Evolutionary conservation across 2,329 filamentous ascomycete species (phyloP).

Genomic region (Talaromyces funiculosus): DNA sequence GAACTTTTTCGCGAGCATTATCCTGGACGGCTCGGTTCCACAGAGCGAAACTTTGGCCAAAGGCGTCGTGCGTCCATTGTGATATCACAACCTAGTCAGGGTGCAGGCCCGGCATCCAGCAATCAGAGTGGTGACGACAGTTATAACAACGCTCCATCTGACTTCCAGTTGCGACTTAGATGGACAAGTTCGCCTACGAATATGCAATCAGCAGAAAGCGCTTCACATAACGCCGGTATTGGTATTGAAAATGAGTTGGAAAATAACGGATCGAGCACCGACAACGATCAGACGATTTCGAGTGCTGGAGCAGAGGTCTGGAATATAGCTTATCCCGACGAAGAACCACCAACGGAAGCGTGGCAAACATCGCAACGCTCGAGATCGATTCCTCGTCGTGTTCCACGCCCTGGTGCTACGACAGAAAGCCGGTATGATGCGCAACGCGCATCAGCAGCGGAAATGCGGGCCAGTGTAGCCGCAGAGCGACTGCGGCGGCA

Average conservation of each 20-base stretch:
- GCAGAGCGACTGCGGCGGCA: conserved; percentile 36
- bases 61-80: conserved; percentile 38
- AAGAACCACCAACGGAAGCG: conserved; percentile 17
- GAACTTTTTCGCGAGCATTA: conserved; percentile 29
- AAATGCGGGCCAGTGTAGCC: conserved; percentile 34
- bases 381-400: conserved; percentile 31
- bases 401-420: conserved; percentile 23
- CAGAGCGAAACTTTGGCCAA: conserved; percentile 27
- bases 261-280: conserved; percentile 19
- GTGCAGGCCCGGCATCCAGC: conserved; percentile 19
- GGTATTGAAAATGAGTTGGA: conserved; percentile 20
- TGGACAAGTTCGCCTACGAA: conserved; percentile 39
- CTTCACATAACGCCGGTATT: conserved; percentile 20
- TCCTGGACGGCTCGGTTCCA: conserved; percentile 21
- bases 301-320: background rate
- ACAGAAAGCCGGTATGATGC: conserved; percentile 25
- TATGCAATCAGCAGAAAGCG: conserved; percentile 26
- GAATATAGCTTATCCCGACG: conserved; percentile 10
- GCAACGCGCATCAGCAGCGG: conserved; percentile 26
- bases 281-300: conserved; percentile 8
- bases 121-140: conserved; percentile 23
- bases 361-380: conserved; percentile 27
- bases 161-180: conserved; percentile 32
- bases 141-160: conserved; percentile 18
- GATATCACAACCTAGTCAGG: conserved; percentile 28